These are phyloP conservation scores for Ceratobasidium papillatum DNA, from an alignment of 1,284 basidiomycete species.

Conservation along the genomic window DNA sequence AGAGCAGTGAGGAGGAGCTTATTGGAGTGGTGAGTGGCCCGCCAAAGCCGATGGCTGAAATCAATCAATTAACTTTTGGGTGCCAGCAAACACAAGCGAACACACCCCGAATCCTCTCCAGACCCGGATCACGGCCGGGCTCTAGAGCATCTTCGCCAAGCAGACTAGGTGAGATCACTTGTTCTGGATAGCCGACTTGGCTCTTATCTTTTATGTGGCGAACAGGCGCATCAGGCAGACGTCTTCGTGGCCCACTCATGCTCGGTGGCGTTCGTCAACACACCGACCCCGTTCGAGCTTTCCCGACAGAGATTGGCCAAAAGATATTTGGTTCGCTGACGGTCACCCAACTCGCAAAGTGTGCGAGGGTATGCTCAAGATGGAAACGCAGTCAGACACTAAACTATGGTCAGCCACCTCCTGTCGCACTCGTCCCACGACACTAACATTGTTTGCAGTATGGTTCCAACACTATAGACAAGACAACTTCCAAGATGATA, in stretches of 20 bases:
- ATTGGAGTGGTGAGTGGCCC: conserved; percentile 71
- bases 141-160: conserved; percentile 71
- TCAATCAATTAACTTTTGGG: not conserved
- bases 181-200: conserved; percentile 57
- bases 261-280: conserved; percentile 47
- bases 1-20: conserved; percentile 75
- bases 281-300: conserved; percentile 70
- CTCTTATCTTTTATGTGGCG: conserved; percentile 52
- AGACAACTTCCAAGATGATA: conserved; percentile 80
- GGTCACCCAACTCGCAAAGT: conserved; percentile 74
- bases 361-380: conserved; percentile 81
- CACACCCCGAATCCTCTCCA: conserved; percentile 59
- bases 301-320: conserved; percentile 84
- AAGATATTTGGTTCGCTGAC: conserved; percentile 73
- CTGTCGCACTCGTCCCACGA: not conserved
- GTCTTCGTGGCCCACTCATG: conserved; percentile 45
- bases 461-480: conserved; percentile 90
- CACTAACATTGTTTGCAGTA: conserved; percentile 58
- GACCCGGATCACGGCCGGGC: conserved; percentile 48
- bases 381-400: conserved; percentile 88
- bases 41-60: not conserved
- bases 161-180: conserved; percentile 55
- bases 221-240: conserved; percentile 36
- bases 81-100: conserved; percentile 73
- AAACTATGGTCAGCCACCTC: conserved; percentile 75